phyloP scores from a whole-genome alignment of 139 green algal genomes.

The Desmodesmus armatus region DNA sequence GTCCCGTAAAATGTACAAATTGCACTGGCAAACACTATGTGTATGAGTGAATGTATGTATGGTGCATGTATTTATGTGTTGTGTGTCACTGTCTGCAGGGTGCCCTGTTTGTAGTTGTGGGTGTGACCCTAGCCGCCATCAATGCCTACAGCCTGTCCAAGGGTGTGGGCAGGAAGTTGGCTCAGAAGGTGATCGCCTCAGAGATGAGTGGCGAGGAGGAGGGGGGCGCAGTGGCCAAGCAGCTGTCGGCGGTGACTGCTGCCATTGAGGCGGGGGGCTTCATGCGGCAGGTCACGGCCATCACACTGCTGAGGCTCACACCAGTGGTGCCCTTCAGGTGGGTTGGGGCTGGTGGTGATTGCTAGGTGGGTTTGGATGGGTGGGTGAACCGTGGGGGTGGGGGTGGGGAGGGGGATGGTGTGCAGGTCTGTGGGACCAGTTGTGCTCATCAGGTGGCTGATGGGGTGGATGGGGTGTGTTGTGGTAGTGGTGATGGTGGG shows the following conservation, averaged over 20 bases:
- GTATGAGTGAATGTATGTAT: too few relatives aligned
- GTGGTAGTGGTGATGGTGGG: too few relatives aligned
- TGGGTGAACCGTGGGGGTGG: too few relatives aligned
- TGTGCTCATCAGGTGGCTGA: too few relatives aligned
- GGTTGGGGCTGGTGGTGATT: too few relatives aligned
- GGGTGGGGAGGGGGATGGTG: too few relatives aligned
- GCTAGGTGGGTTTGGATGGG: too few relatives aligned
- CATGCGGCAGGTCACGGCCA: slow-evolving; percentile 75
- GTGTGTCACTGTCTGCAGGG: slow-evolving; percentile 52
- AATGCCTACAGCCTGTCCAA: slow-evolving; percentile 67
- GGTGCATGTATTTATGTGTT: slow-evolving; percentile 6
- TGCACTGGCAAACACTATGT: not conserved
- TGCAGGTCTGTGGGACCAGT: too few relatives aligned
- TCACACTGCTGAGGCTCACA: slow-evolving; percentile 83
- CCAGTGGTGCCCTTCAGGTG: slow-evolving; percentile 84
- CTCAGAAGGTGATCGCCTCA: slow-evolving; percentile 56
- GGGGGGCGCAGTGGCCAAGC: slow-evolving; percentile 33
- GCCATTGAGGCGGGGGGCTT: slow-evolving; percentile 78
- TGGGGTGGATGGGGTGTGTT: too few relatives aligned
- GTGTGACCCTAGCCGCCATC: slow-evolving; percentile 63
- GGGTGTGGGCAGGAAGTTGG: slow-evolving; percentile 64
- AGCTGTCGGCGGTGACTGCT: slow-evolving; percentile 54
- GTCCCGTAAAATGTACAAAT: not conserved
- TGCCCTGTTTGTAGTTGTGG: slow-evolving; percentile 59
- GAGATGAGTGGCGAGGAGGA: slow-evolving; percentile 46